Conservation (phyloP, 78 protist species). For the Parvularia atlantis region DNA sequence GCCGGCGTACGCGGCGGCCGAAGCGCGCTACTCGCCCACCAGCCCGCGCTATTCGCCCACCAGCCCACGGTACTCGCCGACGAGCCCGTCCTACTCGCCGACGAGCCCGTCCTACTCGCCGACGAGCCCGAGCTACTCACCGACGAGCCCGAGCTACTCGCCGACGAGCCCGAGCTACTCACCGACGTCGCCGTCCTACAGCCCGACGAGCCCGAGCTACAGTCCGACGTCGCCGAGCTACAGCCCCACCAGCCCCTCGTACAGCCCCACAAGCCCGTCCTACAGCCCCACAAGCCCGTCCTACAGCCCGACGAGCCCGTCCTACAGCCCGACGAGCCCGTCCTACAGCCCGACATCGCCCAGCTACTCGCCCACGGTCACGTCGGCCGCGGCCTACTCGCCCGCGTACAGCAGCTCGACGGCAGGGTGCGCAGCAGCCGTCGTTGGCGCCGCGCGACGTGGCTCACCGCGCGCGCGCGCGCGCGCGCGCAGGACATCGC, state of each 20-base stretch:
- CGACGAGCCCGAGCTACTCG: constrained; percentile 65
- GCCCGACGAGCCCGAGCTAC: constrained; percentile 71
- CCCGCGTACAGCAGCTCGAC: too few relatives aligned
- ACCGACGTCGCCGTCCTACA: constrained; percentile 56
- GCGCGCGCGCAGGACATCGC: too few relatives aligned
- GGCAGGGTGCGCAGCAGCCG: too few relatives aligned
- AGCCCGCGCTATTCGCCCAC: constrained; percentile 56
- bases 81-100: constrained; percentile 63
- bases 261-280: constrained; percentile 49
- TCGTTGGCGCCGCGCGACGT: too few relatives aligned
- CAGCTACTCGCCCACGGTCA: constrained; percentile 38
- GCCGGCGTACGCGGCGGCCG: constrained; percentile 44
- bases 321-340: constrained; percentile 37
- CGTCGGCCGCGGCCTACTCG: constrained; percentile 69
- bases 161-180: constrained; percentile 67
- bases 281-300: constrained; percentile 72
- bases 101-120: constrained; percentile 62
- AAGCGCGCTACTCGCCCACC: constrained; percentile 35
- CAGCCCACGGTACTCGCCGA: constrained; percentile 64
- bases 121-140: constrained; percentile 61
- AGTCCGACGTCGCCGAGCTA: constrained; percentile 58
- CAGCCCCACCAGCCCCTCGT: constrained; percentile 64
- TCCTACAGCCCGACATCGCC: constrained; percentile 52
- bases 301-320: constrained; percentile 65
- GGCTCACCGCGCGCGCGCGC: too few relatives aligned